These are phyloP conservation scores for Triangularia verruculosa DNA, from an alignment of 2,329 filamentous ascomycete species.

Conservation along the genomic window DNA sequence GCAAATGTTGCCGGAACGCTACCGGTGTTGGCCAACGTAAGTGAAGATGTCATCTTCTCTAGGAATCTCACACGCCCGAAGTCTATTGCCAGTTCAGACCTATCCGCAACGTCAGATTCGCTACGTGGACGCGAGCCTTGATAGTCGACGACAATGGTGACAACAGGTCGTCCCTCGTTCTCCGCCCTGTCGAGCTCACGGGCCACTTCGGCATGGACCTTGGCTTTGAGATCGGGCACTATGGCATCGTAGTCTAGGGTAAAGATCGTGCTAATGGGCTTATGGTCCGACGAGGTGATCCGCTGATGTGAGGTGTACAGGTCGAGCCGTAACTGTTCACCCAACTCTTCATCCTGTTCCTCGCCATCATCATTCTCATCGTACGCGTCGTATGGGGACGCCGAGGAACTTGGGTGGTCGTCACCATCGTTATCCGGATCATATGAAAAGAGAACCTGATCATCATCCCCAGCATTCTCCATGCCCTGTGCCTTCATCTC, in stretches of 20 bases:
- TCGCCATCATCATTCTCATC: conserved; percentile 52
- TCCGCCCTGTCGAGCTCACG: conserved; percentile 85
- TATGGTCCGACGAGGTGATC: conserved; percentile 91
- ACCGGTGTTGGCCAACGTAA: conserved; percentile 92
- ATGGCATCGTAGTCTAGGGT: conserved; percentile 82
- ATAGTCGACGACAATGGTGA: conserved; percentile 78
- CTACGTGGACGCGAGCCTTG: conserved; percentile 43
- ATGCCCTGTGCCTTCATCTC: conserved; percentile 82
- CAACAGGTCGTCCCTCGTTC: conserved; percentile 79
- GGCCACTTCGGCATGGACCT: conserved; percentile 81
- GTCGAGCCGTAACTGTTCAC: conserved; percentile 54
- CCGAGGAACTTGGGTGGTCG: conserved; percentile 39
- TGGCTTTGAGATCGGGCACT: conserved; percentile 77
- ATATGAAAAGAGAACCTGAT: conserved; percentile 85
- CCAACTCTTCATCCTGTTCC: conserved; percentile 53
- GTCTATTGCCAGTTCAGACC: conserved; percentile 48
- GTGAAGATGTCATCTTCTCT: conserved; percentile 58
- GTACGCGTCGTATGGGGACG: conserved; percentile 61
- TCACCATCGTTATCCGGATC: conserved; percentile 74
- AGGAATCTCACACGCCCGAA: conserved; percentile 75
- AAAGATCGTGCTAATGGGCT: conserved; percentile 82
- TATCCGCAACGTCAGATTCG: conserved; percentile 37
- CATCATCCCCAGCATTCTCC: conserved; percentile 70
- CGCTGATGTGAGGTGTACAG: conserved; percentile 85
- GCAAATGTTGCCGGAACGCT: conserved; percentile 74